These are phyloP conservation scores for Nannochloropsis salina DNA, from an alignment of 108 stramenopile species.

Conservation along the genomic window DNA sequence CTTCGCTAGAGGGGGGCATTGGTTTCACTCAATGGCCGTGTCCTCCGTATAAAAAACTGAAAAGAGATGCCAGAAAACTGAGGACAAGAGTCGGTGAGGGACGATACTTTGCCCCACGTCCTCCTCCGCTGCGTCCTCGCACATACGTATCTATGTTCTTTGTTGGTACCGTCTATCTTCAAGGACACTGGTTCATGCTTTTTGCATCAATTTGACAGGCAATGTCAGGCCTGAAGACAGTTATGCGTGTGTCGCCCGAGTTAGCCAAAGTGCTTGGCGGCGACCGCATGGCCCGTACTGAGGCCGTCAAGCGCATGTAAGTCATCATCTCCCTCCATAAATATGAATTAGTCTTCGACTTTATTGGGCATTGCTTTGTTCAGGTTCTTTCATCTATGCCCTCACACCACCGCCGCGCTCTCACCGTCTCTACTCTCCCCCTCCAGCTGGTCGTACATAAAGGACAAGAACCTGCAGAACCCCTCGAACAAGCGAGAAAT, in stretches of 20 bases:
- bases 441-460: constrained; percentile 14
- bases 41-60: not conserved
- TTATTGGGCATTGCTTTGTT: too few relatives aligned
- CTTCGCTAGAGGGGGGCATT: not conserved
- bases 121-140: not conserved
- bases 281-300: constrained; percentile 9
- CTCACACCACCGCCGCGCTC: not conserved
- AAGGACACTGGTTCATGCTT: not conserved
- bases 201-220: not conserved
- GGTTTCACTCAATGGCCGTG: not conserved
- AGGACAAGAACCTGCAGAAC: not conserved
- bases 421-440: not conserved
- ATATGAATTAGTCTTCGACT: too few relatives aligned
- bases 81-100: not conserved
- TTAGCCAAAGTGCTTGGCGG: not conserved
- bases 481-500: constrained; percentile 11
- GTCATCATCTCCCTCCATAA: not conserved
- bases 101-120: not conserved
- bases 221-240: not conserved
- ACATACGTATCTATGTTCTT: not conserved
- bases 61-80: not conserved
- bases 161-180: not conserved
- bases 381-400: too few relatives aligned
- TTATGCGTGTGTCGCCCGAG: not conserved
- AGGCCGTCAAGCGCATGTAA: constrained; percentile 17